Percentiles rank a stretch among this genome's conserved stretches.
These are phyloP conservation scores for Pyrenochaeta sp. DNA, from an alignment of 2,329 filamentous ascomycete genomes.

Conservation along the genomic window DNA sequence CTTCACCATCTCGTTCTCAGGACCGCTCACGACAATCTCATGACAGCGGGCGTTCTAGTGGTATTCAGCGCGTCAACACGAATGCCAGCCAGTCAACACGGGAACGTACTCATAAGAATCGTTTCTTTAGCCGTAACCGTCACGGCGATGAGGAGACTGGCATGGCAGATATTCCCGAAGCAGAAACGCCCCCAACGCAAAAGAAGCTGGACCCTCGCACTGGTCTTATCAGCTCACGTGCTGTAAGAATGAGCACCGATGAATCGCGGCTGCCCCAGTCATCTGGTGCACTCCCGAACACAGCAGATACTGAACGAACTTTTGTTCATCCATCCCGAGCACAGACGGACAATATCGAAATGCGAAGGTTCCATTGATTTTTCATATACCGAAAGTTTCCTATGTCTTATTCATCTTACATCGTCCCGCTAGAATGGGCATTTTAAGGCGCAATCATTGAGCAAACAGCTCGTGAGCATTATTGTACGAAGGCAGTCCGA, in stretches of 20 bases:
- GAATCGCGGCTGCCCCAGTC: slow-evolving; percentile 23
- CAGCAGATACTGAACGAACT: slow-evolving; percentile 28
- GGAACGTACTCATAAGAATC: slow-evolving; percentile 62
- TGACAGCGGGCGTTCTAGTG: slow-evolving; percentile 45
- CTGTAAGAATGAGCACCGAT: slow-evolving; percentile 37
- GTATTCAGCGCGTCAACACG: slow-evolving; percentile 45
- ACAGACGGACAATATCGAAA: slow-evolving; percentile 44
- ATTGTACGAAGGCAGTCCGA: slow-evolving; percentile 6
- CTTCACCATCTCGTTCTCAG: slow-evolving; percentile 45
- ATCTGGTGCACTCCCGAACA: slow-evolving; percentile 36
- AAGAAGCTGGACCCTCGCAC: slow-evolving; percentile 49
- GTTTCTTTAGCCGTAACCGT: slow-evolving; percentile 66
- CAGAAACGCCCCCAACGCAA: slow-evolving; percentile 23
- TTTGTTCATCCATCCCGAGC: slow-evolving; percentile 33
- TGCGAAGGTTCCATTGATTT: slow-evolving; percentile 37
- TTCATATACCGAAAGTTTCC: background rate
- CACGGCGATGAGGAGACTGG: slow-evolving; percentile 55
- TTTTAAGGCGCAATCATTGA: background rate
- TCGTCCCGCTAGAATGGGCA: background rate
- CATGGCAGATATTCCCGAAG: slow-evolving; percentile 58
- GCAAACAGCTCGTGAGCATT: background rate
- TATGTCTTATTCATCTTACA: slow-evolving; percentile 1
- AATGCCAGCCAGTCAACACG: slow-evolving; percentile 41
- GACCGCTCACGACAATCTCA: slow-evolving; percentile 40
- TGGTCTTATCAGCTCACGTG: slow-evolving; percentile 41